Base-by-base conservation (phyloP, 2,329 filamentous ascomycete species). In the Exophiala phaeomuriformis region DNA sequence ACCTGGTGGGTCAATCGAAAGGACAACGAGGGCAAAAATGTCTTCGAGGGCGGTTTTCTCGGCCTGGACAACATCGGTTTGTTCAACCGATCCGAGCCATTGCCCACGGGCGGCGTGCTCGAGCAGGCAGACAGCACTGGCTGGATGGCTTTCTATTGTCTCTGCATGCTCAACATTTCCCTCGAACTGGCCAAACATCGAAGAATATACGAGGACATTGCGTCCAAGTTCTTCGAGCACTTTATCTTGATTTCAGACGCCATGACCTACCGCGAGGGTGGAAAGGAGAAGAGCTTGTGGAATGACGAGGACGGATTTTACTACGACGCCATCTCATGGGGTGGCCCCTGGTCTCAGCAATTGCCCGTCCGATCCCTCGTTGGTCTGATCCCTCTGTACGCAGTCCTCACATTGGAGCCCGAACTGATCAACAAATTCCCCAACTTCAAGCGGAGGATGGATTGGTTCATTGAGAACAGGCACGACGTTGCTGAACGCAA, bases 1-100 rank as follows among this genome's bases (percentile, higher is more conserved):
- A 97, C 93, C 3, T 97, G 93, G 93, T 97, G 91, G 91, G 91
- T 96, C 19, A 97, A 97, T 69, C 86, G 91, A 54, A 97, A 97
- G 71, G 91, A 97, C 64, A 79, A 80, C 7, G 88, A 95, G 6
- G 91, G 90, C 64, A 97, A 97, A 75, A 96, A 97, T 65, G 86
- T 97, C 30, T 97, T 97, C 63, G 93, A 97, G 67, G 93, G 91
- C 62, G 91, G 91, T 41, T 97, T 97, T 77, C 76, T 97, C 5
- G 91, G 91, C 43, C 76, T 97, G 49, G 91, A 97, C 79, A 97
- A 97, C 68, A 97, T 97, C 69, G 93, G 93, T 50, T 74, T 97
- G 35, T 97, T 97, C 80, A 97, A 97, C 71, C 86, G 91, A 43
- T 97, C 91, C 0, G 91, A 97, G 69, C 90, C 93, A 29, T 74